A percentile compares a stretch with the other conserved stretches of the same genome.
Evolutionary conservation across 1,139 yeast species (phyloP).

Genomic region (Schizosaccharomyces versatilis): DNA sequence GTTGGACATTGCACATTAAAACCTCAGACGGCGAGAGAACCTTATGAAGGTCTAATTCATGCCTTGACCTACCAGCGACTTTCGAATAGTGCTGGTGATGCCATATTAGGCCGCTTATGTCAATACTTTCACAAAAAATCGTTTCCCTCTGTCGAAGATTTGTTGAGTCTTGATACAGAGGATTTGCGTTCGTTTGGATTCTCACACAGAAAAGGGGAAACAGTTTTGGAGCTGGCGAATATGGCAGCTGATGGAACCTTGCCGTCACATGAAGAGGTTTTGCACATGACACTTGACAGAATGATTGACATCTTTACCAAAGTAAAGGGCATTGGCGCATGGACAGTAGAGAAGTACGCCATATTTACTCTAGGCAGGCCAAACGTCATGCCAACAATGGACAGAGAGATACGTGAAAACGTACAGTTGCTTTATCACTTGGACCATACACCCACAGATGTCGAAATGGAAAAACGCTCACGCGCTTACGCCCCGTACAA

Average conservation of each 20-base stretch:
- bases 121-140: neutral
- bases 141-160: neutral
- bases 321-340: neutral
- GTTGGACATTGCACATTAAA: neutral
- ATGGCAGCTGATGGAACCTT: neutral
- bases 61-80: neutral
- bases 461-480: neutral
- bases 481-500: neutral
- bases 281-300: neutral
- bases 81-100: neutral
- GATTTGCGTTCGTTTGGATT: neutral
- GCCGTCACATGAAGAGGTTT: neutral
- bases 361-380: neutral
- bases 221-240: neutral
- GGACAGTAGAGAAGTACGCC: neutral
- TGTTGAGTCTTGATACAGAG: neutral
- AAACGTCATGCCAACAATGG: neutral
- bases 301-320: neutral
- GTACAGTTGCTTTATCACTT: neutral
- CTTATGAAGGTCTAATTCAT: neutral
- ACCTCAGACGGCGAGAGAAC: neutral
- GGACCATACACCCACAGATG: neutral
- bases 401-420: neutral
- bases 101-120: neutral
- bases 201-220: neutral